Base-by-base conservation (phyloP, 768 basidiomycete species). In the Amyloporia xantha region DNA sequence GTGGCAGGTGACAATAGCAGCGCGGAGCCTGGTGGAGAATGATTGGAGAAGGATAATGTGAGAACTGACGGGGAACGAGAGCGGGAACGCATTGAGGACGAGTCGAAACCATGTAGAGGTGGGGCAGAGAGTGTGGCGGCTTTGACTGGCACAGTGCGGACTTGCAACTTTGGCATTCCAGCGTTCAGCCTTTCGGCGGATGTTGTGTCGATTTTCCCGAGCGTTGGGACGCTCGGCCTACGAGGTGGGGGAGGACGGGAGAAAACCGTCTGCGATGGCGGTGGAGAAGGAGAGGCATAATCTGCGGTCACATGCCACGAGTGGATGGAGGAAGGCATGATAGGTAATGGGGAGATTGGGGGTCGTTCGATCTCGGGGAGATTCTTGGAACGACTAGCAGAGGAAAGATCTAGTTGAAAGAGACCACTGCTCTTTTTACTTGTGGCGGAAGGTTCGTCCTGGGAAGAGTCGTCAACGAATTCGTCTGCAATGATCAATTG, bases 351-450 rank as follows among this genome's bases (percentile, higher is more conserved):
- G 17, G 79, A 79, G 26, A 59, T 54, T 26, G 56, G 59, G 17
- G 63, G 62, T 19, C 71, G 71, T 59, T 87, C 85, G 41, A 85
- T 71, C 60, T 86, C 79, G 41, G 77, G 75, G 5, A 81, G 66
- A 24, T 66, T 60, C 59, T 73, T 77, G 2, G 77, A 71, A 25
- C 76, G 75, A 19, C 71, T 60, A 9, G 78, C 77, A 36, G 75
- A 69, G 56, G 47, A 53, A 9, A 84, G 86, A 58, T 87, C 79
- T 20, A 88, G 76, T 61, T 85, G 84, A 62, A 81, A 84, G 28
- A 89, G 67, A 1, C 83, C 84, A 5, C 65, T 71, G 35, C 66
- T 66, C 51, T 71, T 69, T 53, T 62, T 66, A 42, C 51, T 61
- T 46, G 48, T 45, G 13, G 50, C 46, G 2, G 54, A 52, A 52